These are phyloP conservation scores for Trichoderma harzianum DNA, from an alignment of 2,329 filamentous ascomycete species.

Conservation along the genomic window DNA sequence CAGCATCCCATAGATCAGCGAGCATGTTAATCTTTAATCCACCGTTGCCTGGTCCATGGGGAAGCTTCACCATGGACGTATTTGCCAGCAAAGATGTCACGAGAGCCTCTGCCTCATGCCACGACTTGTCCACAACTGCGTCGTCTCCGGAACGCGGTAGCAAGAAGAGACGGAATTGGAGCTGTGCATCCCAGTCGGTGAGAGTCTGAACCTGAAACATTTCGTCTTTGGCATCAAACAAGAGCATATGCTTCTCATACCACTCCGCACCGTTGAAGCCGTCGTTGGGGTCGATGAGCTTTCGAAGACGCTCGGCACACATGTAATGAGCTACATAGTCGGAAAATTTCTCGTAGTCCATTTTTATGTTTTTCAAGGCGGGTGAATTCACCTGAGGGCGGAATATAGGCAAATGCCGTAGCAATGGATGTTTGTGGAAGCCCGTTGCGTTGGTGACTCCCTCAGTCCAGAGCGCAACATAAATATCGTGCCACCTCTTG, in stretches of 20 bases:
- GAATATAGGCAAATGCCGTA: constrained; percentile 2
- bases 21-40: constrained; percentile 23
- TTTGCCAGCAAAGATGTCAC: constrained; percentile 32
- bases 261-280: constrained; percentile 36
- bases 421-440: constrained; percentile 33
- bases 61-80: constrained; percentile 35
- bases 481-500: constrained; percentile 40
- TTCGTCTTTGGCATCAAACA: constrained; percentile 24
- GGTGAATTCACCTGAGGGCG: background rate
- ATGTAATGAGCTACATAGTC: constrained; percentile 33
- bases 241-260: constrained; percentile 31
- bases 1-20: constrained; percentile 30
- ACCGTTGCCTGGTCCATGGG: constrained; percentile 28
- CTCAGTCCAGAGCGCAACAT: constrained; percentile 35
- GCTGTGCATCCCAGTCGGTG: constrained; percentile 14
- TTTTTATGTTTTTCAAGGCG: constrained; percentile 3
- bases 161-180: constrained; percentile 24
- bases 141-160: constrained; percentile 24
- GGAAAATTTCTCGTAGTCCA: background rate
- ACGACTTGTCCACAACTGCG: constrained; percentile 18
- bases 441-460: constrained; percentile 29
- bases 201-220: constrained; percentile 15
- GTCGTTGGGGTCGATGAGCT: constrained; percentile 32
- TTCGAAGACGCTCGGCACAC: constrained; percentile 31
- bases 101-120: constrained; percentile 25